phyloP scores from a whole-genome alignment of 2,329 filamentous ascomycete species.

The Sclerotiophoma versabilis region DNA sequence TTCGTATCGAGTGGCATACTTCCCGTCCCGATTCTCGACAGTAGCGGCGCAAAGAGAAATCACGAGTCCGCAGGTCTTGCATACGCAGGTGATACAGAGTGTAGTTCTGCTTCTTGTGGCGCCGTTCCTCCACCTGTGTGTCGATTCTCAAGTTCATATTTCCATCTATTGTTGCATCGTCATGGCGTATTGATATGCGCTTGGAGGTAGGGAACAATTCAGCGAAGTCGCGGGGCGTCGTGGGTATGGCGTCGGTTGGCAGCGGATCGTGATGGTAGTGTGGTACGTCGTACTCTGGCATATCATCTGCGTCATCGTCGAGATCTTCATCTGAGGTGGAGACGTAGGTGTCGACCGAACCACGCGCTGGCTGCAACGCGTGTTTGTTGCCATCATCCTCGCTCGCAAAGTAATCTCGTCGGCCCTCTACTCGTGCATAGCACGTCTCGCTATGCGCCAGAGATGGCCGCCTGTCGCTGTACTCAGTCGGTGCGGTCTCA shows the following conservation, averaged over 20 bases:
- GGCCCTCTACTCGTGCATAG: slow-evolving; percentile 39
- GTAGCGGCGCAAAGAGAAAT: slow-evolving; percentile 91
- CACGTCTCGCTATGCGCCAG: slow-evolving; percentile 42
- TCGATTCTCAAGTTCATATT: slow-evolving; percentile 97
- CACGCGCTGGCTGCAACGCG: slow-evolving; percentile 49
- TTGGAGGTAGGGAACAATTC: slow-evolving; percentile 85
- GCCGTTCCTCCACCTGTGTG: slow-evolving; percentile 69
- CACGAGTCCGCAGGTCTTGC: slow-evolving; percentile 84
- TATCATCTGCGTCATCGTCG: slow-evolving; percentile 53
- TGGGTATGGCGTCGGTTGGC: slow-evolving; percentile 72
- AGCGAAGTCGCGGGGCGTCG: slow-evolving; percentile 82
- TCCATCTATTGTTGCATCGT: slow-evolving; percentile 87
- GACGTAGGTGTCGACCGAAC: slow-evolving; percentile 80
- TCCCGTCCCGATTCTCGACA: slow-evolving; percentile 92
- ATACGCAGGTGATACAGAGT: slow-evolving; percentile 94
- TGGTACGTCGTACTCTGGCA: slow-evolving; percentile 64
- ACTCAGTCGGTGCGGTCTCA: slow-evolving; percentile 46
- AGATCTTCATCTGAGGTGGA: slow-evolving; percentile 74
- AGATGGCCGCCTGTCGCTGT: slow-evolving; percentile 39
- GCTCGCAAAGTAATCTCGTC: slow-evolving; percentile 34
- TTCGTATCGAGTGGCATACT: slow-evolving; percentile 83
- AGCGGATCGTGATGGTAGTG: slow-evolving; percentile 68
- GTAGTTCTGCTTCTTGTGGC: slow-evolving; percentile 67
- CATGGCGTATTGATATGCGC: slow-evolving; percentile 82
- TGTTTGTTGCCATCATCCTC: slow-evolving; percentile 22